Evolutionary conservation across 2,329 filamentous ascomycete genomes (phyloP), one percentile per base, ranked within the genome.

Genomic region (Fusarium aywerte): DNA sequence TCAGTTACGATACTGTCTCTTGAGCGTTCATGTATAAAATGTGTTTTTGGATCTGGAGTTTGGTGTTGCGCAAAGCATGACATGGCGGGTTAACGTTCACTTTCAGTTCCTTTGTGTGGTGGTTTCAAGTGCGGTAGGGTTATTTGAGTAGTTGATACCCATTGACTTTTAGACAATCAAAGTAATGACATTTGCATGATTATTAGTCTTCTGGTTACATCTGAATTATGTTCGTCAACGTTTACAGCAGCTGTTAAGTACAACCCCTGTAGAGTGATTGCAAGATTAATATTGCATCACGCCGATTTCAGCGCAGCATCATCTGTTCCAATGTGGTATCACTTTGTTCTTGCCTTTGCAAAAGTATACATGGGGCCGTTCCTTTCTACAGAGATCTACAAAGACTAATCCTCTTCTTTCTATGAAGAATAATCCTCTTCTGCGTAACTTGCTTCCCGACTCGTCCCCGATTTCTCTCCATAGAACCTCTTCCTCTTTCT

Each of bases 71-170:
- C 23, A 51, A 55, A 45, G 48, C 48, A 62, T 47, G 35, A 39
- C 33, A 35, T 29, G 53, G 23, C 35, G 44, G 55, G 43, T 42
- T 42, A 40, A 39, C 31, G 42, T 62, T 63, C 36, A 35, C 48
- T 39, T 64, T 64, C 31, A 31, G 43, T 65, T 69, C 48, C 45
- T 51, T 50, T 52, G 56, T 59, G 20, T 50, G 32, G 31, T 39
- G 35, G 48, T 21, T 45, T 50, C 55, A 61, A 49, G 67, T 52
- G 50, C 69, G 66, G 62, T 51, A 74, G 69, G 69, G 68, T 75
- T 76, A 74, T 71, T 74, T 72, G 70, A 75, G 74, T 69, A 75
- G 59, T 16, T 75, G 75, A 77, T 77, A 77, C 75, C 75, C 74
- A 66, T 71, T 71, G 67, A 45, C 58, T 70, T 73, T 69, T 74